Base-by-base conservation (phyloP, 805 yeast genomes). In the Saccharomyces mikatae region DNA sequence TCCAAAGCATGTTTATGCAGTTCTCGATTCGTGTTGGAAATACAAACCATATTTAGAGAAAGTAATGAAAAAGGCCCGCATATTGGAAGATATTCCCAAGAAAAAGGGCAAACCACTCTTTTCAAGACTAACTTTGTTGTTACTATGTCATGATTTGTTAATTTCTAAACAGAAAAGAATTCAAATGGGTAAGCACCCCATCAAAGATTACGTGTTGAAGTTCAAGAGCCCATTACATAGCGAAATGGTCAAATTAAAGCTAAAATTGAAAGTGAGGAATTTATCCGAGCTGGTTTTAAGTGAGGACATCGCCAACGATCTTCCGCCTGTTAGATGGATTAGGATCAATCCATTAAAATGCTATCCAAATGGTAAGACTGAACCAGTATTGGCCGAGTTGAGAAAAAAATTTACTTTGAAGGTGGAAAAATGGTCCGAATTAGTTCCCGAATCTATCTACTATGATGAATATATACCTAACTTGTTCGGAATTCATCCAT, bases 1-100 rank as follows among this genome's bases (percentile, higher is more conserved):
- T 56, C 96, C 97, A 1, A 88, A 87, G 63, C 97, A 92, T 65
- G 72, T 91, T 1, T 89, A 77, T 74, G 99, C 97, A 0, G 72
- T 92, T 28, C 89, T 90, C 26, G 76, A 83, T 31, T 87, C 96
- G 3, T 82, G 96, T 1, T 72, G 89, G 64, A 83, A 80, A 65
- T 88, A 84, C 69, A 82, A 82, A 61, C 83, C 82, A 13, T 82
- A 80, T 60, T 75, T 94, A 41, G 72, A 74, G 49, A 76, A 76
- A 36, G 77, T 92, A 46, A 79, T 92, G 68, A 78, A 78, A 59
- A 83, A 82, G 55, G 77, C 96, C 5, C 82, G 82, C 60, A 71
- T 94, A n/a, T 72, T 87, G 59, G 74, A 78, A 41, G 74, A 68
- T 9, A 59, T 67, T 17, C 71, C 71, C 2, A 78, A 77, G 57